Evolutionary conservation across 2,329 filamentous ascomycete genomes (phyloP), one percentile per base, ranked within the genome.

Genomic region (Diaporthe nobilis): DNA sequence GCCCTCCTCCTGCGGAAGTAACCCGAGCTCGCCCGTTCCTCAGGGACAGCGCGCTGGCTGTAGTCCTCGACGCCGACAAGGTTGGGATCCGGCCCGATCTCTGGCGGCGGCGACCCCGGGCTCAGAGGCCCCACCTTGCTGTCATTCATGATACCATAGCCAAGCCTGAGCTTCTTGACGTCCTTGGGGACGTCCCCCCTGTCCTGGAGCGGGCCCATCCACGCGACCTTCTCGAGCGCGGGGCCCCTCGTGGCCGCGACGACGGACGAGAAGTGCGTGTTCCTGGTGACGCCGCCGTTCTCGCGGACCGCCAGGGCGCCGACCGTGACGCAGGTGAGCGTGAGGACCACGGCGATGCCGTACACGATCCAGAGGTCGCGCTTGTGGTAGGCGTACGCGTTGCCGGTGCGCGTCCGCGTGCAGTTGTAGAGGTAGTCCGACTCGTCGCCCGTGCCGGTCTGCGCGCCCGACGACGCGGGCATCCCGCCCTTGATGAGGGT

Each of bases 191-290:
- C 79, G 51, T 77, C 71, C 1, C 75, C 68, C 25, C 76, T n/a
- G 51, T 77, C 75, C 65, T 77, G 76, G 17, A 73, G 42, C 28
- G 76, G 76, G 6, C 78, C 78, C 76, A 44, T 47, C 78, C 81
- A 81, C 1, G 79, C 79, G 31, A 86, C 77, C 63, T 79, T 81
- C 63, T 86, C 85, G 4, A 86, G 79, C n/a, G 83, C 83, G 1
- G 81, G 82, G 1, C 85, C 85, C 37, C 85, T 79, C 22, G 85
- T 86, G 17, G 85, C 84, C 3, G 85, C 84, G n/a, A 86, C 81
- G 68, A 87, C 82, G 78, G 82, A 84, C 12, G 84, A 86, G 78
- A 86, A 85, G 7, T 81, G 80, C 34, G 82, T 83, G 77, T 85
- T 83, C 47, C 84, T 81, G 9, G 83, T 80, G 42, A 83, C 82